A percentile compares a stretch with the other conserved stretches of the same genome.
These are phyloP conservation scores for Cokeromyces recurvatus DNA, from an alignment of 371 early-diverging fungal species.

Conservation along the genomic window DNA sequence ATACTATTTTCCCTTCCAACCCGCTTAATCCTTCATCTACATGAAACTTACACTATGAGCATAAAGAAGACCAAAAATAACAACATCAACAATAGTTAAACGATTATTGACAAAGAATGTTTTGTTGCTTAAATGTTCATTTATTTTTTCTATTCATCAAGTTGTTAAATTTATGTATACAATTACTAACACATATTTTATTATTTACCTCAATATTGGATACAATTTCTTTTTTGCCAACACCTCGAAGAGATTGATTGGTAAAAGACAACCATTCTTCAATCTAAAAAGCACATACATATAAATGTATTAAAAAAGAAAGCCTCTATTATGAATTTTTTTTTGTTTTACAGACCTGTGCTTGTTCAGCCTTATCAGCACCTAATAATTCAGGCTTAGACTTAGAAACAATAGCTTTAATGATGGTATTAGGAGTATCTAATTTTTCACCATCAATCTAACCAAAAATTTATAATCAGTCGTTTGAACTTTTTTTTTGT, in stretches of 20 bases:
- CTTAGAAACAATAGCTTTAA: conserved; percentile 48
- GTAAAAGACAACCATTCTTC: conserved; percentile 44
- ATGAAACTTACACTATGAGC: conserved; percentile 55
- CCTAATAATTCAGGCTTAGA: conserved; percentile 50
- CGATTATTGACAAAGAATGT: conserved; percentile 66
- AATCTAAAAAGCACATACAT: conserved; percentile 35
- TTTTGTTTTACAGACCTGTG: conserved; percentile 51
- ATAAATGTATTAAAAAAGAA: conserved; percentile 20
- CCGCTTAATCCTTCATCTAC: too few species aligned
- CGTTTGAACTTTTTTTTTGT: background rate
- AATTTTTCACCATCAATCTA: conserved; percentile 42
- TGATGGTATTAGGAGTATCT: conserved; percentile 50
- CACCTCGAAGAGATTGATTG: conserved; percentile 27
- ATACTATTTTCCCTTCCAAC: too few species aligned
- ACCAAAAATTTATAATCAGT: background rate
- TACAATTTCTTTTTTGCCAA: conserved; percentile 34
- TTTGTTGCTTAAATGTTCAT: conserved; percentile 56
- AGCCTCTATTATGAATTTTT: too few species aligned
- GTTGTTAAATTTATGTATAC: too few species aligned
- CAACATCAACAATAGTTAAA: conserved; percentile 67
- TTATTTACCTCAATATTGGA: conserved; percentile 39
- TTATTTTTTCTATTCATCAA: conserved; percentile 60
- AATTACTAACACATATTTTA: too few species aligned
- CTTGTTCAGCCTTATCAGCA: conserved; percentile 46
- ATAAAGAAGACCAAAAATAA: conserved; percentile 64